Percentiles rank a stretch among this genome's conserved stretches.
Conservation (phyloP, 371 early-diverging fungal species). For the Cokeromyces recurvatus region DNA sequence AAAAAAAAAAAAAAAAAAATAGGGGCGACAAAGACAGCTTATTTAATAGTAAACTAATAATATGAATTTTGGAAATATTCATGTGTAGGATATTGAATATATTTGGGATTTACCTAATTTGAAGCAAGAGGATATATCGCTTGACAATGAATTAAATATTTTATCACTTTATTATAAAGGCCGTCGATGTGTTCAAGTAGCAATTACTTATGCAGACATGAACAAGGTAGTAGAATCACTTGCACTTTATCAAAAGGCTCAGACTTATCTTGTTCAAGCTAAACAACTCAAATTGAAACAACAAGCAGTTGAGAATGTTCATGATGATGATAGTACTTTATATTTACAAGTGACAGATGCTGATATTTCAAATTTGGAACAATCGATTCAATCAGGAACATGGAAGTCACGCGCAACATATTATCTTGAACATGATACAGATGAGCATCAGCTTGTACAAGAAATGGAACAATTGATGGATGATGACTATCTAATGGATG, state of each 20-base stretch:
- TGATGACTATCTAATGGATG: constrained; percentile 36
- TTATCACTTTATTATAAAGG: constrained; percentile 49
- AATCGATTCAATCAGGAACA: constrained; percentile 44
- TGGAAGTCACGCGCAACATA: constrained; percentile 58
- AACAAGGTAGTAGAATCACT: constrained; percentile 53
- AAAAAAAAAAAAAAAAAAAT: not conserved
- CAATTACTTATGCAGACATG: constrained; percentile 44
- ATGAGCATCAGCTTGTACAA: constrained; percentile 21
- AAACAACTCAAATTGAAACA: no score
- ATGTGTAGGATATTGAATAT: constrained; percentile 48
- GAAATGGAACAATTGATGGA: constrained; percentile 13
- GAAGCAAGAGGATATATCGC: constrained; percentile 39
- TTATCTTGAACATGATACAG: constrained; percentile 45
- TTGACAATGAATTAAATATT: constrained; percentile 51
- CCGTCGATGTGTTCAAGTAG: constrained; percentile 47
- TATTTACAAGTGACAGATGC: constrained; percentile 36
- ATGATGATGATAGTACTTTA: constrained; percentile 26
- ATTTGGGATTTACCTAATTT: constrained; percentile 52
- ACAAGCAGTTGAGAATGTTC: constrained; percentile 31
- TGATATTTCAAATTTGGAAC: constrained; percentile 43
- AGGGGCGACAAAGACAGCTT: no score
- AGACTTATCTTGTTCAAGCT: constrained; percentile 48
- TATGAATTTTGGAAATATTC: not conserved
- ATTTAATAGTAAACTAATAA: not conserved
- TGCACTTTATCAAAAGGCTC: constrained; percentile 62